Evolutionary conservation across 441 rosid genomes (phyloP).

Genomic region (Euphorbia celastroides): DNA sequence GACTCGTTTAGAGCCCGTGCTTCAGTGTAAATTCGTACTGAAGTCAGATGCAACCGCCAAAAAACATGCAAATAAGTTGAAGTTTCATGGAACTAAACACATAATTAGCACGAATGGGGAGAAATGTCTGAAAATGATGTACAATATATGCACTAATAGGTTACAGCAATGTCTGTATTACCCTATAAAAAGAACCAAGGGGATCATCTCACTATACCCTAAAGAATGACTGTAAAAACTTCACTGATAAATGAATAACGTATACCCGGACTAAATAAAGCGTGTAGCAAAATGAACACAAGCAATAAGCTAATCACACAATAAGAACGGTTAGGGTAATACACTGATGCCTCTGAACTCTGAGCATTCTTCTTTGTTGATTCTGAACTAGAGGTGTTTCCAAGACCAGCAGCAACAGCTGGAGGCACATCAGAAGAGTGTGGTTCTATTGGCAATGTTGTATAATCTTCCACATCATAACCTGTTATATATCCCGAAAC

Average conservation of each 20-base stretch:
- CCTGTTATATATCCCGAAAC: slow-evolving; percentile 32
- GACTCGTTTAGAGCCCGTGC: too few relatives aligned
- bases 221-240: slow-evolving; percentile 1
- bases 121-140: neutral
- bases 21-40: too few relatives aligned
- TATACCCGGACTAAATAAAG: slow-evolving; percentile 26
- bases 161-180: neutral
- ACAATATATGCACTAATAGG: neutral
- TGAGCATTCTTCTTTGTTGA: slow-evolving; percentile 28
- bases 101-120: neutral
- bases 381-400: slow-evolving; percentile 30
- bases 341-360: slow-evolving; percentile 27
- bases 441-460: slow-evolving; percentile 24
- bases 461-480: slow-evolving; percentile 46
- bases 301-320: slow-evolving; percentile 23
- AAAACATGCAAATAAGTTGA: too few relatives aligned
- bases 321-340: slow-evolving; percentile 13
- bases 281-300: slow-evolving; percentile 27
- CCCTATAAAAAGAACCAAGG: neutral
- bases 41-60: too few relatives aligned
- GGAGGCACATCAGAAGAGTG: slow-evolving; percentile 46
- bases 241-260: slow-evolving; percentile 10
- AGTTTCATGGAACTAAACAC: neutral
- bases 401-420: slow-evolving; percentile 54
- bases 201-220: neutral